Evolutionary conservation across 2,329 filamentous ascomycete genomes (phyloP).

Genomic region (Aspergillus fischeri): DNA sequence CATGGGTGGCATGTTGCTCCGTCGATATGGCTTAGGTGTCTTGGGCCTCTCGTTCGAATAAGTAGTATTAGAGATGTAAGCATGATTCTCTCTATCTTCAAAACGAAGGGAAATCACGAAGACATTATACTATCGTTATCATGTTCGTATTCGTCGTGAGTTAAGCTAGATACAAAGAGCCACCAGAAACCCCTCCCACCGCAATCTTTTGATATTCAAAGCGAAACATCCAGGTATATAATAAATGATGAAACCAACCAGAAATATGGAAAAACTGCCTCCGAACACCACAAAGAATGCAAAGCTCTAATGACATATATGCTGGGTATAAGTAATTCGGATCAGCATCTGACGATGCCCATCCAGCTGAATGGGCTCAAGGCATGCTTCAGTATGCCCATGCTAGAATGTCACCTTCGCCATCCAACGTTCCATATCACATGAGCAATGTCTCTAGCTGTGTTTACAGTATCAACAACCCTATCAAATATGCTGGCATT

Average conservation of each 20-base stretch:
- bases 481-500: slow-evolving; percentile 68
- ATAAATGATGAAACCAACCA: no score
- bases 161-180: neutral
- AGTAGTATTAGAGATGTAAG: neutral
- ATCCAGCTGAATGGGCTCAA: no score
- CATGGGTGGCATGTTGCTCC: neutral
- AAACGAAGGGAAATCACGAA: neutral
- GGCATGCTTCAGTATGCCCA: no score
- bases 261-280: no score
- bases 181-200: neutral
- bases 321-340: no score
- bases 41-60: neutral
- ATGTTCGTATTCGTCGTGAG: neutral
- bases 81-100: neutral
- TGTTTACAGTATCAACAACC: slow-evolving; percentile 73
- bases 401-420: slow-evolving; percentile 42
- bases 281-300: no score
- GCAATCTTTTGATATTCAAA: neutral
- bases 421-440: slow-evolving; percentile 66
- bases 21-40: neutral
- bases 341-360: no score
- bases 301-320: no score
- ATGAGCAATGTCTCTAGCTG: slow-evolving; percentile 60
- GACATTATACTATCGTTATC: neutral
- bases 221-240: neutral